These are phyloP conservation scores for Plectosphaerella cucumerina DNA, from an alignment of 2,329 filamentous ascomycete genomes.

Conservation along the genomic window DNA sequence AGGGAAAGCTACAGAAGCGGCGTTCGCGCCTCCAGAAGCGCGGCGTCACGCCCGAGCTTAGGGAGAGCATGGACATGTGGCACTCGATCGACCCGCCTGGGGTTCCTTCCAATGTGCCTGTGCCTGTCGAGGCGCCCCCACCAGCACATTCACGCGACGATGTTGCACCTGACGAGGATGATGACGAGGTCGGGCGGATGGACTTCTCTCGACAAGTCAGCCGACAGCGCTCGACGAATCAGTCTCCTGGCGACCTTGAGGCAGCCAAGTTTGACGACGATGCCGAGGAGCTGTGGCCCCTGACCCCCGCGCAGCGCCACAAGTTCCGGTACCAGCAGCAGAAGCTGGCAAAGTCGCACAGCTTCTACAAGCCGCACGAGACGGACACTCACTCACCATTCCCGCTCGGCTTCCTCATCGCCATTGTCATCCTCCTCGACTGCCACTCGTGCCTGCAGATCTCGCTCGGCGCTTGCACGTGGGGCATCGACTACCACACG, in stretches of 20 bases:
- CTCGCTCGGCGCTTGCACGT: constrained; percentile 72
- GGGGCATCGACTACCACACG: constrained; percentile 67
- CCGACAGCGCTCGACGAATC: constrained; percentile 27
- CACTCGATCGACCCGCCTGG: background rate
- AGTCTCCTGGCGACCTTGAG: constrained; percentile 11
- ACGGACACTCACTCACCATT: constrained; percentile 79
- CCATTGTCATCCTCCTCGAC: constrained; percentile 75
- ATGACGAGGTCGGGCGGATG: constrained; percentile 27
- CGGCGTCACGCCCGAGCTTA: constrained; percentile 48
- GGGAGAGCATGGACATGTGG: constrained; percentile 57
- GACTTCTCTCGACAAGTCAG: constrained; percentile 13
- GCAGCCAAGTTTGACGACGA: constrained; percentile 23
- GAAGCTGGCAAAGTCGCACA: constrained; percentile 78
- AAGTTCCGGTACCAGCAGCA: constrained; percentile 71
- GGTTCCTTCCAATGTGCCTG: background rate
- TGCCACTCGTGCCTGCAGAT: constrained; percentile 78
- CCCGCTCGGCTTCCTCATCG: constrained; percentile 67
- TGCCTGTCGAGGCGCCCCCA: background rate
- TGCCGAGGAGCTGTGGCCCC: constrained; percentile 52
- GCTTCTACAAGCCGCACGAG: constrained; percentile 86
- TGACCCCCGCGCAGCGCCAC: constrained; percentile 62
- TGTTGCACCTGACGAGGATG: constrained; percentile 3
- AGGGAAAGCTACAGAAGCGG: constrained; percentile 37
- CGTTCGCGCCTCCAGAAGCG: background rate
- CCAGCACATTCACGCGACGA: background rate